Base-by-base conservation (phyloP, 164 flowering plant species). In the Vitis cinerea region DNA sequence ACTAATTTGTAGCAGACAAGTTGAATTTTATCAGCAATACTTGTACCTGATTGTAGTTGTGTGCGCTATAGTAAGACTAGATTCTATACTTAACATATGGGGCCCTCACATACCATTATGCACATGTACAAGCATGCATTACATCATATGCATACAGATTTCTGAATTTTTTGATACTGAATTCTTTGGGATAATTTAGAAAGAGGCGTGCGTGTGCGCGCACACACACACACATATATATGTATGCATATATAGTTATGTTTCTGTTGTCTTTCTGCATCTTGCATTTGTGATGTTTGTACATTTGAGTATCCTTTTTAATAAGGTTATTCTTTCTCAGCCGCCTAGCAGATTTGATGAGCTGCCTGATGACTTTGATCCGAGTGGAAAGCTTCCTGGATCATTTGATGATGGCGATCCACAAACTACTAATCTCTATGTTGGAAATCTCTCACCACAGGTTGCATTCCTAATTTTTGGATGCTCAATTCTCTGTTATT, bases 331-430 rank as follows among this genome's bases (percentile, higher is more conserved):
- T 49, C n/a, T 59, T 68, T 59, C 69, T 31, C 85, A 91, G 97
- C 84, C 83, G 57, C 72, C 86, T 62, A 90, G 88, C 69, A 92
- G 95, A 57, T 96, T 96, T 81, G 99, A 96, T 84, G 99, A 96
- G 79, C 84, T 90, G 16, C 97, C 98, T 58, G 98, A 96, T 82
- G 97, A 92, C 59, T 89, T 88, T 85, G 99, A 96, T 85, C 97
- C 95, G 16, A 86, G 87, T 74, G 99, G 98, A 76, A 96, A 81
- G 80, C 71, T 88, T 74, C 85, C 86, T 81, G 98, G 99, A 66
- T 93, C 98, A 62, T 96, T 96, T 88, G 99, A 96, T 83, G 98
- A 96, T 75, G 98, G 97, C 56, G 99, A 96, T 73, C 98, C 99
- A 54, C 98, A 91, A 74, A 96, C 98, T 11, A 96, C 99, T 65